Conservation (phyloP, 129 eudicot species). For the Chrysanthemum makinoi region DNA sequence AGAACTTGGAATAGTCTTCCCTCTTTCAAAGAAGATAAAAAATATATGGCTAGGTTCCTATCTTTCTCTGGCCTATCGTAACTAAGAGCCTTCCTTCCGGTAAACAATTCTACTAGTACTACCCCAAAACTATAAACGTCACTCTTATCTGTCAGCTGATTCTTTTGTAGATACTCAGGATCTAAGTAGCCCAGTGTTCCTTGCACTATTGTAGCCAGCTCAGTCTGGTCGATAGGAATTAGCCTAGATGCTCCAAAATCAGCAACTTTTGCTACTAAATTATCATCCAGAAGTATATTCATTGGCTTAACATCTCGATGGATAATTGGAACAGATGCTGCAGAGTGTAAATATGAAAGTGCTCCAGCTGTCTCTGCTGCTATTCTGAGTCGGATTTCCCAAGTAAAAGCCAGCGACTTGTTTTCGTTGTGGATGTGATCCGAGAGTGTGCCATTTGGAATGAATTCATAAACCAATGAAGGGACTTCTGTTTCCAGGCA, state of each 20-base stretch:
- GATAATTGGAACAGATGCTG: conserved; percentile 39
- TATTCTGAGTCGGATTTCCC: conserved; percentile 32
- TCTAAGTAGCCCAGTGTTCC: neutral
- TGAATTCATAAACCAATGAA: neutral
- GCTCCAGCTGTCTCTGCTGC: conserved; percentile 39
- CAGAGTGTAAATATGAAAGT: conserved; percentile 41
- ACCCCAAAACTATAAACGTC: neutral
- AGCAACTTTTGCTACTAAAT: conserved; percentile 43
- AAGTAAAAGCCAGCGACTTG: neutral
- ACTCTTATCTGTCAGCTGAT: neutral
- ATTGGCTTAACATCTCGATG: conserved; percentile 46
- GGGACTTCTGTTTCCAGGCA: neutral
- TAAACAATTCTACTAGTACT: neutral
- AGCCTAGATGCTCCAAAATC: conserved; percentile 51
- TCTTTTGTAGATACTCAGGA: neutral
- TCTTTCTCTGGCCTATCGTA: neutral
- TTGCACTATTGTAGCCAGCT: neutral
- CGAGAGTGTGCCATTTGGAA: neutral
- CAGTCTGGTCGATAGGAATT: conserved; percentile 34
- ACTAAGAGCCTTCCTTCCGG: neutral
- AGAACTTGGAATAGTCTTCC: neutral
- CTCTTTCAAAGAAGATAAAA: neutral
- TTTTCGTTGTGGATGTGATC: neutral
- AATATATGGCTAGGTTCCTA: neutral
- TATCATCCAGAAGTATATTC: conserved; percentile 41